Evolutionary conservation across 345 rosid species (phyloP), one percentile per base, ranked within the genome.

Genomic region (Hibiscus trionum): DNA sequence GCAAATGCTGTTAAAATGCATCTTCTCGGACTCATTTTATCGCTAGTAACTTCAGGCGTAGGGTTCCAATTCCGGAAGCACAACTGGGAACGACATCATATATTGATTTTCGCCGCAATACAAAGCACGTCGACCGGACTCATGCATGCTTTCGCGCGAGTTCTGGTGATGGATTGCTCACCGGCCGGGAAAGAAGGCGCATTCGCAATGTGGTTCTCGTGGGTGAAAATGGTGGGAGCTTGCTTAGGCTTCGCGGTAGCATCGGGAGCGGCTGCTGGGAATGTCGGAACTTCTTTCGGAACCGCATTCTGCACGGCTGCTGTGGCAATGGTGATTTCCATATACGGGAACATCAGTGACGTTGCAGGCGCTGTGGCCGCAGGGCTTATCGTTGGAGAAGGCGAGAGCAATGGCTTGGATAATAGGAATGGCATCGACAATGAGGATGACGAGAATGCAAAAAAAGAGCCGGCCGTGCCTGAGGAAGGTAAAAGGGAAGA

Each of bases 111-210:
- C 5, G 83, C 83, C 0, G 89, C 81, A 0, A 9, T 88, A 12
- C 93, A 88, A 71, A 76, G 90, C 80, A 83, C 85, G 5, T 83
- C 88, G 4, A 77, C 83, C 0, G 90, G 88, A 46, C 42, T 86
- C 10, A 35, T 84, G 42, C 82, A 86, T 69, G 81, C 88, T 2
- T 88, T 73, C 7, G 87, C 84, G 4, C 73, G 85, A 66, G 79
- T 86, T 11, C 33, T 88, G 72, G 3, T 81, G 69, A 29, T 84
- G 39, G 90, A 88, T 68, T 83, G 85, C 58, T 74, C 86, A 0
- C 88, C 93, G 0, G 53, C 61, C 1, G 88, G 85, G 12, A 81
- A 77, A 72, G 88, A 88, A 78, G 90, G 90, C 0, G 83, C 77
- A 2, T 88, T 88, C 60, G 78, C 86, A 0, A 59, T 74, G 3